These are phyloP conservation scores for Acacia crassicarpa DNA, from an alignment of 306 rosid genomes.

Conservation along the genomic window DNA sequence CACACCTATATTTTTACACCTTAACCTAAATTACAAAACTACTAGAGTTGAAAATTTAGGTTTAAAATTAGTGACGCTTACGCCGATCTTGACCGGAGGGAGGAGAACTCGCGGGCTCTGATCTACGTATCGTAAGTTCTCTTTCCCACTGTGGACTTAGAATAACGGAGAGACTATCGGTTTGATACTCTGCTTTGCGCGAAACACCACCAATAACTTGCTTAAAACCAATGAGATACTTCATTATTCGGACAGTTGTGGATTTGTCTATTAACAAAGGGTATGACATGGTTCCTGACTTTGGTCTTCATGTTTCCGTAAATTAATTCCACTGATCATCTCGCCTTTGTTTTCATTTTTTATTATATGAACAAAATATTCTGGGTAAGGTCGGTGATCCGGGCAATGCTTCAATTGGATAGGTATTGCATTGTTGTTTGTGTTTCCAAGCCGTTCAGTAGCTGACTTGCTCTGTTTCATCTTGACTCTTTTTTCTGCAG, in stretches of 20 bases:
- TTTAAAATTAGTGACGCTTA: too few relatives aligned
- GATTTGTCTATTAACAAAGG: not conserved
- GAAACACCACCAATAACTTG: slow-evolving; percentile 4
- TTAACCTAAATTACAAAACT: too few relatives aligned
- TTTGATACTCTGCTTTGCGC: slow-evolving; percentile 26
- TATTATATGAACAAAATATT: not conserved
- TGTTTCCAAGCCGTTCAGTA: not conserved
- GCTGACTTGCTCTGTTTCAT: not conserved
- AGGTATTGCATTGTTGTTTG: not conserved
- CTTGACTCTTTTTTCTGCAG: not conserved
- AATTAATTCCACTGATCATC: not conserved
- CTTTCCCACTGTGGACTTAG: not conserved
- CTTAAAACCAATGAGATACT: not conserved
- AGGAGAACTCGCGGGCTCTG: not conserved
- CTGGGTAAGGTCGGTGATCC: not conserved
- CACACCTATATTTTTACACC: too few relatives aligned
- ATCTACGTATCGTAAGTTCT: not conserved
- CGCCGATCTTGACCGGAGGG: not conserved
- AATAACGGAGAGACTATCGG: slow-evolving; percentile 29
- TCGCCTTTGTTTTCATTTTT: not conserved
- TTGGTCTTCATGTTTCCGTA: not conserved
- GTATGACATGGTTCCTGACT: slow-evolving; percentile 9
- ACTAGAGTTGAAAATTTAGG: too few relatives aligned
- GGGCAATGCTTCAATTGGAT: slow-evolving; percentile 5
- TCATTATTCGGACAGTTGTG: not conserved